phyloP scores from a whole-genome alignment of 768 basidiomycete species.

The Panellus pusillus region DNA sequence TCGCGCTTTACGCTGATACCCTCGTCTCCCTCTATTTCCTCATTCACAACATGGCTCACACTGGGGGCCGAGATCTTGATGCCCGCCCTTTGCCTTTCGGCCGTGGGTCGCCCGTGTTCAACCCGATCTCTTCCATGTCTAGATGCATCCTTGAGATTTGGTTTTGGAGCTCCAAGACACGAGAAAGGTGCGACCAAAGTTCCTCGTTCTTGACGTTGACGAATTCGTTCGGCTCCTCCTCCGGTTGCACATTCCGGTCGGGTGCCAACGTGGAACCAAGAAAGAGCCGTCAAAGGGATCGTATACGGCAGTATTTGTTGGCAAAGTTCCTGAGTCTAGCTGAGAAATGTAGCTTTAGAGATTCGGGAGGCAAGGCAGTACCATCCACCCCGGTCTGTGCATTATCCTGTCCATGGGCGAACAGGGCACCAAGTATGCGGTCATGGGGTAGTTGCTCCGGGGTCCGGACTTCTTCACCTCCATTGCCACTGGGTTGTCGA shows the following conservation, averaged over 20 bases:
- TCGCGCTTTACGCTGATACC: constrained; percentile 50
- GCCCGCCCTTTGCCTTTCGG: constrained; percentile 39
- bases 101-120: constrained; percentile 28
- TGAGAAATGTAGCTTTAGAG: constrained; percentile 6
- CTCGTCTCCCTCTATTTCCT: constrained; percentile 47
- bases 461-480: background rate
- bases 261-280: constrained; percentile 34
- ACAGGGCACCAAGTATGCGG: constrained; percentile 15
- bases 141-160: constrained; percentile 73
- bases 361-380: constrained; percentile 3
- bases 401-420: background rate
- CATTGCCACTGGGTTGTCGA: background rate
- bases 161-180: constrained; percentile 70
- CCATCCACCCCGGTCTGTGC: constrained; percentile 1
- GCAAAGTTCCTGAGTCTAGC: background rate
- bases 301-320: constrained; percentile 24
- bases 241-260: constrained; percentile 16
- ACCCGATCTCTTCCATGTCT: constrained; percentile 70
- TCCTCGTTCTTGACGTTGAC: constrained; percentile 41
- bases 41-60: constrained; percentile 26
- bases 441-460: constrained; percentile 9
- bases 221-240: constrained; percentile 7
- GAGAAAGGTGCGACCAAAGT: constrained; percentile 67
- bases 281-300: constrained; percentile 52
- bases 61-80: constrained; percentile 20